phyloP scores from a whole-genome alignment of 2,329 filamentous ascomycete species.

The Claviceps maximensis region DNA sequence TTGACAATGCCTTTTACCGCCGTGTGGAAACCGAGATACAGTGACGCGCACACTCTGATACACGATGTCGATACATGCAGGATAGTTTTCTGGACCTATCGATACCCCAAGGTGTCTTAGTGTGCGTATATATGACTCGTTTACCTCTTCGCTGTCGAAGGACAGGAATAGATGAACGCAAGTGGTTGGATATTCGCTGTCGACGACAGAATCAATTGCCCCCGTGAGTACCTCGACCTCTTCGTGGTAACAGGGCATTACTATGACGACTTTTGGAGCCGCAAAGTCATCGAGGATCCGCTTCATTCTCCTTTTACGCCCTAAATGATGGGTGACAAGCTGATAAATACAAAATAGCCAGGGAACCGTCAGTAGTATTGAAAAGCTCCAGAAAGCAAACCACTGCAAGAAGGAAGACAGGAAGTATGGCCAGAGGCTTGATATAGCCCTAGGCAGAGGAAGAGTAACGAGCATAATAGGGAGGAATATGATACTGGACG shows the following conservation, averaged over 20 bases:
- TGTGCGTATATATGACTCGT: constrained; percentile 78
- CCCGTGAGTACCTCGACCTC: constrained; percentile 71
- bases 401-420: constrained; percentile 70
- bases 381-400: constrained; percentile 93
- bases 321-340: constrained; percentile 75
- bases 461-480: constrained; percentile 91
- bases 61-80: constrained; percentile 77
- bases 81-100: constrained; percentile 61
- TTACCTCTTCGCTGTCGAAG: constrained; percentile 81
- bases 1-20: constrained; percentile 87
- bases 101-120: constrained; percentile 76
- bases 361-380: constrained; percentile 69
- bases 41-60: constrained; percentile 78
- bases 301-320: constrained; percentile 70
- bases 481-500: constrained; percentile 61
- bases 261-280: constrained; percentile 85
- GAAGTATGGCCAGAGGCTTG: constrained; percentile 53
- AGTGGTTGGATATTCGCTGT: constrained; percentile 82
- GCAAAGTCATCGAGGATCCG: constrained; percentile 70
- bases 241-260: constrained; percentile 96
- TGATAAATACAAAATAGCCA: constrained; percentile 92
- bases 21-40: constrained; percentile 82
- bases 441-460: constrained; percentile 62
- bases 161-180: constrained; percentile 93
- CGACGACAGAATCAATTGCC: constrained; percentile 81